Evolutionary conservation across 257 asterid genomes (phyloP).

Genomic region (Cynanchum wilfordii): DNA sequence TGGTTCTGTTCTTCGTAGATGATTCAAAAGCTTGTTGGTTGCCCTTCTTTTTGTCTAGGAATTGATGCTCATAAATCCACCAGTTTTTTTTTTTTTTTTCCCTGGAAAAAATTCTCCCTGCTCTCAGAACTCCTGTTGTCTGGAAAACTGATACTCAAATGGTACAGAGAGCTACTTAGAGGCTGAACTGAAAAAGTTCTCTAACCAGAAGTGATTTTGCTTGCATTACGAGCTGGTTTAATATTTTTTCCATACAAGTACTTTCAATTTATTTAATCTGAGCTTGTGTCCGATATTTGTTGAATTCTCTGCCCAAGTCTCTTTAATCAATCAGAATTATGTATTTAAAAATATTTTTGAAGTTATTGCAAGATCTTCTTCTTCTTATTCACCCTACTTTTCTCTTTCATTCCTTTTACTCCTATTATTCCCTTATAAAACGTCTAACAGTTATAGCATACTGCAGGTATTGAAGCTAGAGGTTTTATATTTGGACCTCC

Average conservation of each 20-base stretch:
- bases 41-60: not conserved
- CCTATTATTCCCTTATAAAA: not conserved
- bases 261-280: not conserved
- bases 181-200: not conserved
- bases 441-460: slow-evolving; percentile 4
- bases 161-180: not conserved
- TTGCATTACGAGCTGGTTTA: not conserved
- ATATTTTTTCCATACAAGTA: not conserved
- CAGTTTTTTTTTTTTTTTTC: too few relatives aligned
- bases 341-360: not conserved
- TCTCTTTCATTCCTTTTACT: not conserved
- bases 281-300: not conserved
- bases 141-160: not conserved
- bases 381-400: not conserved
- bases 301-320: not conserved
- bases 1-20: not conserved
- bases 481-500: slow-evolving; percentile 98
- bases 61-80: too few relatives aligned
- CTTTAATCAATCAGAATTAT: not conserved
- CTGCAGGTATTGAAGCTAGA: slow-evolving; percentile 87
- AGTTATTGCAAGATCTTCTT: not conserved
- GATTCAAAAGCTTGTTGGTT: not conserved
- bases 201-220: not conserved
- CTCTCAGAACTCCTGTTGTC: not conserved
- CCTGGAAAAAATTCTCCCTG: too few relatives aligned